phyloP scores from a whole-genome alignment of 75 land plant species.

The Picea glauca region DNA sequence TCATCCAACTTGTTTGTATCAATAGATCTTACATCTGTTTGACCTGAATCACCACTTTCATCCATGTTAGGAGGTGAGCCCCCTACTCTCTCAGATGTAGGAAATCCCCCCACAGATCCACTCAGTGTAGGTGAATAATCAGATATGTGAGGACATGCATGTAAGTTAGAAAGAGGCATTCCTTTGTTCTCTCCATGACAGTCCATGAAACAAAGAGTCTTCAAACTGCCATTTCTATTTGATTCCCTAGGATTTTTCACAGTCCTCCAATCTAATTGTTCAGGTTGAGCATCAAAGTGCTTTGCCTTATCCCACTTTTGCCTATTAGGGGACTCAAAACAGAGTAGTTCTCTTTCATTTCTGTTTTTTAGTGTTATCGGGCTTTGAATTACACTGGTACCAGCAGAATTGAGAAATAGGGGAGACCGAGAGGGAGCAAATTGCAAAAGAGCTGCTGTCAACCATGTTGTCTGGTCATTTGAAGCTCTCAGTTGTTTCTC shows the following conservation, averaged over 20 bases:
- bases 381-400: constrained; percentile 29
- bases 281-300: neutral
- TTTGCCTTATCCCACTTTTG: constrained; percentile 16
- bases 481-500: constrained; percentile 39
- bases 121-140: constrained; percentile 1
- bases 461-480: constrained; percentile 35
- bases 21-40: neutral
- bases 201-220: neutral
- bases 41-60: constrained; percentile 1
- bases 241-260: neutral
- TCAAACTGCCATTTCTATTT: neutral
- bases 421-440: constrained; percentile 26
- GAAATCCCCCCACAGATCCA: constrained; percentile 8
- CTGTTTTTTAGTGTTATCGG: constrained; percentile 15
- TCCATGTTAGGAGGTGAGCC: constrained; percentile 15
- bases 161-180: neutral
- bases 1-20: constrained; percentile 24
- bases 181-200: constrained; percentile 1
- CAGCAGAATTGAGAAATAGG: constrained; percentile 23
- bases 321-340: constrained; percentile 13
- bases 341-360: constrained; percentile 16
- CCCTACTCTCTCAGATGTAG: constrained; percentile 9
- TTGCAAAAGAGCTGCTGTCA: constrained; percentile 40
- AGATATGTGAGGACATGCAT: neutral
- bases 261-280: neutral